These are phyloP conservation scores for Penicillium occitanis DNA, from an alignment of 2,329 filamentous ascomycete species.

Conservation along the genomic window DNA sequence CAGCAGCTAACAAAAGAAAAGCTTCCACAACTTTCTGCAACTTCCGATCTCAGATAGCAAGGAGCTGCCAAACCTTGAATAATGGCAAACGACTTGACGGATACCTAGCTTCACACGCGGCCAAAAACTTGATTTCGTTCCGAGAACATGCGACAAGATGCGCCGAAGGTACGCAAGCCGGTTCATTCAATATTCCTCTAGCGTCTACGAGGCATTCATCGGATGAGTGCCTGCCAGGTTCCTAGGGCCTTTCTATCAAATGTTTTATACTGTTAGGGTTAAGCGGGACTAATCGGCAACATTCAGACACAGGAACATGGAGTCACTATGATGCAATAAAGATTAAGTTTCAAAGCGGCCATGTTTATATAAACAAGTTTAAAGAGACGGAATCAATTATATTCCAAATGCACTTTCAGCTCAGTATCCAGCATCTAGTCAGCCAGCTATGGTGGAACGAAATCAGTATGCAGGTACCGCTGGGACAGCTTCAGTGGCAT, in stretches of 20 bases:
- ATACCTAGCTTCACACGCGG: not conserved
- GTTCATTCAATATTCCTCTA: not conserved
- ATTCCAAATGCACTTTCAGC: not conserved
- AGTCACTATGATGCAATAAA: conserved; percentile 11
- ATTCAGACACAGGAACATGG: not conserved
- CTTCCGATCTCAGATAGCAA: not conserved
- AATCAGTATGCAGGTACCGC: not conserved
- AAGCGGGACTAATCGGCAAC: not conserved
- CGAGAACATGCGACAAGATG: not conserved
- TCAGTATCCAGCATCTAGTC: not conserved
- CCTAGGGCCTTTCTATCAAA: not conserved
- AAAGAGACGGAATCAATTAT: not conserved
- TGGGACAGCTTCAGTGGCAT: conserved; percentile 1
- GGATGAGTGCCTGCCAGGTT: too few relatives aligned
- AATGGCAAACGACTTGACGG: not conserved
- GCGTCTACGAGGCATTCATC: not conserved
- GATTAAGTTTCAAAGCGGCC: not conserved
- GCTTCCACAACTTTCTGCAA: not conserved
- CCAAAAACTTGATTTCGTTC: not conserved
- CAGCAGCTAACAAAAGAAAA: not conserved
- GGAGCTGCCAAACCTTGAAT: not conserved
- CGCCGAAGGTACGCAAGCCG: not conserved
- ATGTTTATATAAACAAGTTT: not conserved
- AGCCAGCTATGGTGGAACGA: not conserved
- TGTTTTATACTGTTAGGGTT: not conserved